Evolutionary conservation across 148 eudicot genomes (phyloP), one percentile per base, ranked within the genome.

Genomic region (Fagopyrum homotropicum): DNA sequence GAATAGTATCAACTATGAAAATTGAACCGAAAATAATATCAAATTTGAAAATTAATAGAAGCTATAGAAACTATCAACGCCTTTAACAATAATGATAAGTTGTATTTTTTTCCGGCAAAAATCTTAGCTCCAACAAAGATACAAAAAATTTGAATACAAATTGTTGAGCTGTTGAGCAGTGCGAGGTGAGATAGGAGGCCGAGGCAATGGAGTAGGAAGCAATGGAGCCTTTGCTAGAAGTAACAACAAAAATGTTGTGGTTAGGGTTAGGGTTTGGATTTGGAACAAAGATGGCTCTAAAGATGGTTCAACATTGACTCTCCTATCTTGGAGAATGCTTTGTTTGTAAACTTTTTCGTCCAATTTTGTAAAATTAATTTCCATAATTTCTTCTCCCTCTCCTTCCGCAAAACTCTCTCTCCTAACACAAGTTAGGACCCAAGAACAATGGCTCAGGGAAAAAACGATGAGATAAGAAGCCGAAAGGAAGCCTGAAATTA

Each of bases 211-310:
- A 92, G 83, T 92, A 92, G 1, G 93, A 63, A 52, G 96, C 87
- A 54, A 95, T 74, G 72, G 92, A 80, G 76, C 99, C 99, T 72
- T 92, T 91, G 74, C 98, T 92, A 29, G 91, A 88, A 43, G 99
- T 97, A 56, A 94, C 80, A 80, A 91, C 97, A 76, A 95, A 50
- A 79, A 76, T 74, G 82, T 90, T 87, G 43, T 91, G 85, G 69
- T 79, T 87, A 74, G 85, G 72, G 78, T 80, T 82, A 47, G 85
- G 80, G 82, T 81, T 76, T 40, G 80, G 78, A 17, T 76, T 75
- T 2, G 97, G 97, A 35, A 93, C 80, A 78, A 89, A 95, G 11
- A 85, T 82, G 52, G 99, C 81, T 9, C 98, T 83, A 81, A 92
- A 95, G 44, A 95, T 79, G 12, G 99, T 90, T 5, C 87, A 89